A percentile compares a stretch with the other conserved stretches of the same genome.
Conservation (phyloP, 345 rosid genomes). For the Theobroma cacao region DNA sequence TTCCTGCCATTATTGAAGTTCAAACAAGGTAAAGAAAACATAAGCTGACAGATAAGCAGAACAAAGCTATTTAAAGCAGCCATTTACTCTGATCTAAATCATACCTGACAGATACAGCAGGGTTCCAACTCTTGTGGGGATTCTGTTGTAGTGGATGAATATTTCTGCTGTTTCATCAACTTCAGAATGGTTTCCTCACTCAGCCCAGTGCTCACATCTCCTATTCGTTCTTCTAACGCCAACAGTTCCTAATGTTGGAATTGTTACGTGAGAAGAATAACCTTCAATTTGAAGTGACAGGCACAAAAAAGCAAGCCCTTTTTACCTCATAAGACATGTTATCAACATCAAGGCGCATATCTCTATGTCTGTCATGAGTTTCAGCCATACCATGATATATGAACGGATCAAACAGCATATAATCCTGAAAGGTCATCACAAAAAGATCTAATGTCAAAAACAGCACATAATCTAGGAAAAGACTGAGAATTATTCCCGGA, state of each 20-base stretch:
- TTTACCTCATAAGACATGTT: constrained; percentile 97
- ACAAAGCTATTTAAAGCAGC: background rate
- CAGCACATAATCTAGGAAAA: background rate
- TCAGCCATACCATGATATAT: constrained; percentile 67
- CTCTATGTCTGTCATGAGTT: constrained; percentile 81
- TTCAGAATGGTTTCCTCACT: constrained; percentile 61
- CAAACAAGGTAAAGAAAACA: background rate
- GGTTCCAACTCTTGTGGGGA: constrained; percentile 56
- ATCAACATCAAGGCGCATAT: constrained; percentile 94
- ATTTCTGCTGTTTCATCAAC: constrained; percentile 49
- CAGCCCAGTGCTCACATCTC: constrained; percentile 85
- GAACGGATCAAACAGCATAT: constrained; percentile 75
- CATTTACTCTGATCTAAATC: background rate
- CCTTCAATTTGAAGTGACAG: background rate
- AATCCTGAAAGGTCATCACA: constrained; percentile 53
- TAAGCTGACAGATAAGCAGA: background rate
- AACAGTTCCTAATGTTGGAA: constrained; percentile 62
- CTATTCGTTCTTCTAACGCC: constrained; percentile 89
- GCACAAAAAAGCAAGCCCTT: background rate
- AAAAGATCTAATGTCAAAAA: constrained; percentile 10
- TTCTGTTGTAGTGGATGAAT: constrained; percentile 24
- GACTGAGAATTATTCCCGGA: background rate
- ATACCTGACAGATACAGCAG: constrained; percentile 90
- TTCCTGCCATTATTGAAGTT: constrained; percentile 47
- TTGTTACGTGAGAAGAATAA: background rate